Percentiles rank a stretch among this genome's conserved stretches.
Evolutionary conservation across 257 asterid genomes (phyloP).

Genomic region (Pogostemon cablin): DNA sequence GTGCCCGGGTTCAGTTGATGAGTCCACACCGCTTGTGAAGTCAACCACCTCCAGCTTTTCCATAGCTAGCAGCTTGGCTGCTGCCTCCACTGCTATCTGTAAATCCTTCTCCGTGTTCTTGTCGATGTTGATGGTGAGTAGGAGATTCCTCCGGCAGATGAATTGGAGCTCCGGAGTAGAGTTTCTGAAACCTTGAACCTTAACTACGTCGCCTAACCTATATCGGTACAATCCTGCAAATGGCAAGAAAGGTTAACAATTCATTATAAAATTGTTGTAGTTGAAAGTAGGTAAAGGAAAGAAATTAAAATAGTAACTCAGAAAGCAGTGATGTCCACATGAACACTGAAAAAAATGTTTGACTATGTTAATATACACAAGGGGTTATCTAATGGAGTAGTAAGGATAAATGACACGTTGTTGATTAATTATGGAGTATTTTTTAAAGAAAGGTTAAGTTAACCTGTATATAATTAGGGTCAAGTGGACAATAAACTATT

Average conservation of each 20-base stretch:
- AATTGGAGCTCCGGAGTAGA: constrained; percentile 86
- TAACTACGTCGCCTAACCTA: constrained; percentile 82
- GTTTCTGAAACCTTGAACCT: constrained; percentile 84
- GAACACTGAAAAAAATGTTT: not conserved
- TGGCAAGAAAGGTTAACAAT: too few relatives aligned
- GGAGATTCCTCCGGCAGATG: constrained; percentile 82
- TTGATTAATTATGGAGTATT: constrained; percentile 15
- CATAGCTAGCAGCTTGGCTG: constrained; percentile 53
- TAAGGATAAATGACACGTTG: not conserved
- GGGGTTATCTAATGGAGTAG: constrained; percentile 1
- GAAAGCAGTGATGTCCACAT: not conserved
- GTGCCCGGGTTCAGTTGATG: constrained; percentile 65
- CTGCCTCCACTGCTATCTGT: constrained; percentile 80
- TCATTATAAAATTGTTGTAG: not conserved
- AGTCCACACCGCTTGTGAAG: constrained; percentile 78
- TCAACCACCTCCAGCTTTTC: constrained; percentile 79
- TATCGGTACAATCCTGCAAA: constrained; percentile 88
- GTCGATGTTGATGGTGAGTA: constrained; percentile 86
- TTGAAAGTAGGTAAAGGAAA: not conserved
- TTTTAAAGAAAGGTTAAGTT: too few relatives aligned
- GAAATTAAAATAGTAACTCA: not conserved
- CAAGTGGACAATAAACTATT: constrained; percentile 23
- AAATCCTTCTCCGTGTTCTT: constrained; percentile 92
- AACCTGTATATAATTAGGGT: not conserved
- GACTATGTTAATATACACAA: not conserved